Conservation (phyloP, 345 rosid species). For the Populus simonii region DNA sequence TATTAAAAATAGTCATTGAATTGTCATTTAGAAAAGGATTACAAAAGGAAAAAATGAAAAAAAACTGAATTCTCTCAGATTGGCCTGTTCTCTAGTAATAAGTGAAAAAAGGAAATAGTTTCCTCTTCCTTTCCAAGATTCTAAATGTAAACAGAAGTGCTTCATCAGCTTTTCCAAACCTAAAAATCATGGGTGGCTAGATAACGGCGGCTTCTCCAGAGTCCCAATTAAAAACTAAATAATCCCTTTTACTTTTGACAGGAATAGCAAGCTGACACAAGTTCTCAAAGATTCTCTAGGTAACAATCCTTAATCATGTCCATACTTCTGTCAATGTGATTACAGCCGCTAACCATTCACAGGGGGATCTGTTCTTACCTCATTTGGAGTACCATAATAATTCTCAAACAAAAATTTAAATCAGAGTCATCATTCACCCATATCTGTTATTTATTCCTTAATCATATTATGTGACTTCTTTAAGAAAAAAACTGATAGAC, state of each 20-base stretch:
- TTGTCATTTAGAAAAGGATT: not conserved
- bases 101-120: not conserved
- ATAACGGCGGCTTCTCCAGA: not conserved
- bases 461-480: not conserved
- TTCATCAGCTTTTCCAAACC: not conserved
- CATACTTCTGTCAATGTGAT: not conserved
- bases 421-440: not conserved
- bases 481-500: not conserved
- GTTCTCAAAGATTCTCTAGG: constrained; percentile 85
- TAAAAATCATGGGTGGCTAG: not conserved
- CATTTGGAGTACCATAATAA: not conserved
- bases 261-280: constrained; percentile 87
- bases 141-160: no score
- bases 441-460: not conserved
- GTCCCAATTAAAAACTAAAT: constrained; percentile 4
- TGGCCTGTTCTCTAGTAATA: not conserved
- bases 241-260: constrained; percentile 31
- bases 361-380: not conserved
- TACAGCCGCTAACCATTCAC: not conserved
- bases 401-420: not conserved
- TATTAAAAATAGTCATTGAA: not conserved
- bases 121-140: not conserved
- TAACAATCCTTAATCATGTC: constrained; percentile 21
- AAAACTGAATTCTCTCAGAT: not conserved
- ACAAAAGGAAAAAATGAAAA: not conserved